Conservation (phyloP, 2,329 filamentous ascomycete species). For the Pyrenochaeta sp. region DNA sequence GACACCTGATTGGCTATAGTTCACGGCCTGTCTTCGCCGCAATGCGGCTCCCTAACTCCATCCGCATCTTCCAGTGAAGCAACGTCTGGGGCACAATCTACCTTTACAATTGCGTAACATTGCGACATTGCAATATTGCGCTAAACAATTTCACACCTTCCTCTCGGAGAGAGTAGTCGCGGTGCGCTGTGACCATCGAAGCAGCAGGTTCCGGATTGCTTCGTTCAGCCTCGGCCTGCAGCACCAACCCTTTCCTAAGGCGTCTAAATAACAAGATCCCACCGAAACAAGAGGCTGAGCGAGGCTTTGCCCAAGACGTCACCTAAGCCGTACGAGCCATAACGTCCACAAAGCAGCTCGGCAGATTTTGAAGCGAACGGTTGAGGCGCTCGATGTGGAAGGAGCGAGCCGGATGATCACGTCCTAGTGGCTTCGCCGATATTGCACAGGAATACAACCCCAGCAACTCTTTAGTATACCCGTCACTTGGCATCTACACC, state of each 20-base stretch:
- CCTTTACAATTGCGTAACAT: background rate
- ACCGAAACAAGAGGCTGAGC: background rate
- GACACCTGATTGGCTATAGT: background rate
- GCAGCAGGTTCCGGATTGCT: background rate
- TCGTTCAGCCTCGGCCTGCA: background rate
- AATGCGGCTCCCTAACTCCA: background rate
- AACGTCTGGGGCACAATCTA: background rate
- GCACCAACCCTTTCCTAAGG: background rate
- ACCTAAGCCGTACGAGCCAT: background rate
- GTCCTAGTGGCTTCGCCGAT: conserved; percentile 1
- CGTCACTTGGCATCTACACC: conserved; percentile 3
- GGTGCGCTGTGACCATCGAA: background rate
- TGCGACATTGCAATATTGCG: conserved; percentile 1
- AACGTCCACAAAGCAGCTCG: background rate
- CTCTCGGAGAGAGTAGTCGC: background rate
- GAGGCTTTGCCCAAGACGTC: background rate
- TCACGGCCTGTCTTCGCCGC: background rate
- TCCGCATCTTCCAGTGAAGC: background rate
- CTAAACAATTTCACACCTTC: background rate
- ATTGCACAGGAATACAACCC: conserved; percentile 4
- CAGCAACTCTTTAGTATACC: background rate
- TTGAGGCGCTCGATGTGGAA: conserved; percentile 6
- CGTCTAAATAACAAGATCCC: background rate
- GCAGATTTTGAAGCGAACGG: conserved; percentile 10
- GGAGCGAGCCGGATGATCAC: background rate